Base-by-base conservation (phyloP, 805 yeast species). In the Nakazawaea holstii region DNA sequence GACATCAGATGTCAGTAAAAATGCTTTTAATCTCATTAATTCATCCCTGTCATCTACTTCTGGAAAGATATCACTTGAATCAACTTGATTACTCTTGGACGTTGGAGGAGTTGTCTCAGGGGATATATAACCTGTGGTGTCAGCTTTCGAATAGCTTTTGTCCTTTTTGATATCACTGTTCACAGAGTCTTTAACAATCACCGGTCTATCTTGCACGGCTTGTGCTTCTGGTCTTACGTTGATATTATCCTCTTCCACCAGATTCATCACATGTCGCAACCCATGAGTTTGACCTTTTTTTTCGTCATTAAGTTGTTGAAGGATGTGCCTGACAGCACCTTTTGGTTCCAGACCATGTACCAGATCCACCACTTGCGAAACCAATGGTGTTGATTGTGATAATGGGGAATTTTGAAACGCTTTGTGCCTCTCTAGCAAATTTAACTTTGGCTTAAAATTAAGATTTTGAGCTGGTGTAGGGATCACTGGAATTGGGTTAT, bases 331-430 rank as follows among this genome's bases (percentile, higher is more conserved):
- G n/a, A 38, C 20, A 27, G n/a, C 41, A 38, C 20, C 20, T 26
- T 38, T 38, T 7, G 41, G 13, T 30, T 36, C 20, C 14, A 40
- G 4, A 10, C 37, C 29, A n/a, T 33, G 30, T 14, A 13, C 29
- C 28, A 32, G 37, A 30, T 39, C 14, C 6, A 38, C 31, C 3
- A 15, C 13, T 26, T 43, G 35, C 8, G 27, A 17, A 5, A 45
- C 29, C 17, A 46, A 24, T 14, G 49, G 49, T n/a, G 50, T 48
- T 29, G 50, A 48, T 27, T 48, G 50, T 28, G 50, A 48, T 14
- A 48, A 35, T 15, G 47, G 50, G 8, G 45, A 41, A 6, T 41
- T 14, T 35, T 24, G 41, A 30, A 39, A 40, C 9, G 33, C 33
- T 10, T 31, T 33, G 17, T 46, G 38, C 14, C 30, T 45, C 15